These are phyloP conservation scores for Arabidopsis suecica DNA, from an alignment of 345 rosid genomes.

Conservation along the genomic window DNA sequence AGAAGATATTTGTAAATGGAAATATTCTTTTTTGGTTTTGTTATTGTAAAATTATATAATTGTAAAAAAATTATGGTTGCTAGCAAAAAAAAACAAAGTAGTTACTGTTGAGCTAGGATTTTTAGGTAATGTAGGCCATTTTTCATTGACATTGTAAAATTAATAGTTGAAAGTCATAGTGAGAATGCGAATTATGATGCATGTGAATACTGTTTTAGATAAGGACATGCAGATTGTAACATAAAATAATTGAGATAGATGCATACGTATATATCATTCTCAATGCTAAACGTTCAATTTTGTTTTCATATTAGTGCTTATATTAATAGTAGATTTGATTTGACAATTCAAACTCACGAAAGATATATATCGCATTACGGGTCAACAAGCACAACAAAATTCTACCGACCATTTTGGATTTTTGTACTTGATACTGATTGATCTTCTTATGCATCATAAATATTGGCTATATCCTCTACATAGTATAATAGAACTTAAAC, in stretches of 20 bases:
- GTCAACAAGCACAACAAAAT: slow-evolving; percentile 37
- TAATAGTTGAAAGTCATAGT: slow-evolving; percentile 9
- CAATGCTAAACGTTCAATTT: slow-evolving; percentile 5
- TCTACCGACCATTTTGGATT: slow-evolving; percentile 42
- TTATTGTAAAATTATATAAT: not conserved
- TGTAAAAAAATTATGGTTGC: not conserved
- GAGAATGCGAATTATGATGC: slow-evolving; percentile 1
- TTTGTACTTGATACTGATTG: slow-evolving; percentile 26
- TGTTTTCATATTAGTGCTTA: slow-evolving; percentile 18
- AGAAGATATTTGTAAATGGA: too few species aligned
- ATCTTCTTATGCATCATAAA: slow-evolving; percentile 8
- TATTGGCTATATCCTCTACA: not conserved
- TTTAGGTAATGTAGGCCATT: slow-evolving; percentile 35
- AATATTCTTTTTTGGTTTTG: too few species aligned
- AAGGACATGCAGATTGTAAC: slow-evolving; percentile 27
- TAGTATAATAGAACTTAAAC: not conserved
- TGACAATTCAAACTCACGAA: slow-evolving; percentile 39
- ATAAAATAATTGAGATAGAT: slow-evolving; percentile 31
- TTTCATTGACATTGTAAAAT: slow-evolving; percentile 30
- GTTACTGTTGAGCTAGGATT: slow-evolving; percentile 20
- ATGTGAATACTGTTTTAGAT: slow-evolving; percentile 24
- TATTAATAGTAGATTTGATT: slow-evolving; percentile 38
- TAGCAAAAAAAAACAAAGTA: not conserved
- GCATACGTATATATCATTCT: not conserved
- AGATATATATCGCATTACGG: slow-evolving; percentile 29